Evolutionary conservation across 805 yeast genomes (phyloP), one percentile per base, ranked within the genome.

Genomic region (Priceomyces fermenticarens): DNA sequence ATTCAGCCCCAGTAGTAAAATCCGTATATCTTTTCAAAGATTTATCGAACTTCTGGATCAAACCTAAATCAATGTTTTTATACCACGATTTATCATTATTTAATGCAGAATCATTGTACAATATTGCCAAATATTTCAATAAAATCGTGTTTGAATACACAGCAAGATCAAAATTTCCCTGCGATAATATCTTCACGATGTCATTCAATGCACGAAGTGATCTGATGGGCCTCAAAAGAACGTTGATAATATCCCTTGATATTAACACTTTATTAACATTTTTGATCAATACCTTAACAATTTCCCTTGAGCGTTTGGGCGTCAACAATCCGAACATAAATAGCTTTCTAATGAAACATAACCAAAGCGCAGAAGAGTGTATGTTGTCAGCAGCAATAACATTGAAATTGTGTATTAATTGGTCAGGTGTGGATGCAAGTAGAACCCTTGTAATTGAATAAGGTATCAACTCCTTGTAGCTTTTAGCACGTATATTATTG

Each of bases 321-420:
- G 56, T 59, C 23, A 70, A 52, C 4, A 70, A 54, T 9, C 57
- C 66, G 41, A 68, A 59, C 38, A 53, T 58, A 11, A 49, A 36
- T 9, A 70, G 52, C 40, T 62, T 67, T 31, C 57, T 53, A 17
- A 64, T 52, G 35, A 70, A 63, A 6, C 57, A 52, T 7, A 64
- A 48, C 75, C 75, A 70, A 4, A 65, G 17, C 2, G 50, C 44
- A 3, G 71, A 51, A 3, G 63, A 57, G 15, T 53, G 50, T 0
- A 55, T 53, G 42, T 54, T 47, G 4, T 49, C 47, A 1, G 43
- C 42, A 4, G 63, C 49, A 2, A 60, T 61, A 3, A 41, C 47
- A 46, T 70, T 66, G 49, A 70, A 70, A n/a, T 47, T 46, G n/a
- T 53, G 50, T 17, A 67, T 39, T 4, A 70, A 50, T 13, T 65